Evolutionary conservation across 768 basidiomycete species (phyloP).

Genomic region (Trametes elegans): DNA sequence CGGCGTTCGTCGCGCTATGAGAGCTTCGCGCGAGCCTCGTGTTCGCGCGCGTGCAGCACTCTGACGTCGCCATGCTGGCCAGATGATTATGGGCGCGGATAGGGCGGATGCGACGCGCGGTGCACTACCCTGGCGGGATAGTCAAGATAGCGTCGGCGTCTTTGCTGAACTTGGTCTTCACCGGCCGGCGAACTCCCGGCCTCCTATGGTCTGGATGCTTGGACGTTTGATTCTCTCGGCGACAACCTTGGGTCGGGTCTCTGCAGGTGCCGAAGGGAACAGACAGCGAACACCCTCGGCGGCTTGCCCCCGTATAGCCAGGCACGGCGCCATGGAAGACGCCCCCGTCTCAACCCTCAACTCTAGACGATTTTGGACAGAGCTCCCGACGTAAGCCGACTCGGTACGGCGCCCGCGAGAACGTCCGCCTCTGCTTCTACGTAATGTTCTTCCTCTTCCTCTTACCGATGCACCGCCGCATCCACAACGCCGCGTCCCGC

Average conservation of each 20-base stretch:
- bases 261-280: not conserved
- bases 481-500: too few species aligned
- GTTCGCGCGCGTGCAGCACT: not conserved
- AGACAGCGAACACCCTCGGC: not conserved
- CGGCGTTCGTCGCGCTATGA: conserved; percentile 1
- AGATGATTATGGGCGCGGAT: not conserved
- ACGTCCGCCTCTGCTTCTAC: too few species aligned
- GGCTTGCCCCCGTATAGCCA: not conserved
- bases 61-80: not conserved
- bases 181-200: not conserved
- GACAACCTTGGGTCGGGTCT: not conserved
- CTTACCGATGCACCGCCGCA: too few species aligned
- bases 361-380: not conserved
- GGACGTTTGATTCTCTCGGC: too few species aligned
- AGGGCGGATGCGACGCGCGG: not conserved
- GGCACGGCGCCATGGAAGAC: not conserved
- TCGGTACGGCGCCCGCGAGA: too few species aligned
- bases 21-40: conserved; percentile 6
- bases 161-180: not conserved
- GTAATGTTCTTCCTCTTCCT: too few species aligned
- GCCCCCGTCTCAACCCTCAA: not conserved
- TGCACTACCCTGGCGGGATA: not conserved
- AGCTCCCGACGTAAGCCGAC: too few species aligned
- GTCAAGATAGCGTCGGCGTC: not conserved
- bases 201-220: not conserved